Conservation (phyloP, 2,329 filamentous ascomycete species). For the Xylariaceae sp. region DNA sequence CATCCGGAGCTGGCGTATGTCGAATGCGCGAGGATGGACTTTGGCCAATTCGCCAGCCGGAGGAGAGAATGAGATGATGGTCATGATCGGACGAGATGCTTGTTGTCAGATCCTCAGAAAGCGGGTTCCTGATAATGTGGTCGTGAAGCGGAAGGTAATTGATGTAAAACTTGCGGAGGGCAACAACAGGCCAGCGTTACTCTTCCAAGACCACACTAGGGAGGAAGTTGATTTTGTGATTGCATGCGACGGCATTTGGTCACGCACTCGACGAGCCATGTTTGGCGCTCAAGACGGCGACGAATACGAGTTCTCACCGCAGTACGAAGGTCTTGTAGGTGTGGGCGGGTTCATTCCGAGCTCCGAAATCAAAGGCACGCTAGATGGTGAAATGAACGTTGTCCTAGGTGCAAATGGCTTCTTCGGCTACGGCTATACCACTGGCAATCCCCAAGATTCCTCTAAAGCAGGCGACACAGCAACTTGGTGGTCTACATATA, state of each 20-base stretch:
- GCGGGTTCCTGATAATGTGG: conserved; percentile 11
- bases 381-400: conserved; percentile 27
- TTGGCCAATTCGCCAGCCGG: conserved; percentile 4
- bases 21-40: conserved; percentile 24
- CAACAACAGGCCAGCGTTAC: conserved; percentile 16
- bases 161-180: conserved; percentile 24
- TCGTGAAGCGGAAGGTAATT: conserved; percentile 22
- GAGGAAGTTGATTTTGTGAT: conserved; percentile 25
- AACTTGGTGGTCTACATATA: conserved; percentile 26
- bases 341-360: conserved; percentile 24
- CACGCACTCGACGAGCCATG: conserved; percentile 18
- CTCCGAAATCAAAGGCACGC: conserved; percentile 20
- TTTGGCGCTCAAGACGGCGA: conserved; percentile 19
- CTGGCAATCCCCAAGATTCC: conserved; percentile 16
- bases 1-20: conserved; percentile 25
- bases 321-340: conserved; percentile 26
- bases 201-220: conserved; percentile 20
- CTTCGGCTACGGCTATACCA: conserved; percentile 27
- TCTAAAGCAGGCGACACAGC: conserved; percentile 17
- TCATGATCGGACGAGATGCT: conserved; percentile 26
- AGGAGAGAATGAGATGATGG: conserved; percentile 16
- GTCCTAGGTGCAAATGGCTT: conserved; percentile 24
- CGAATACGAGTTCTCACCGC: conserved; percentile 25
- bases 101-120: conserved; percentile 24
- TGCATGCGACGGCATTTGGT: conserved; percentile 28